Percentiles rank a stretch among this genome's conserved stretches.
These are phyloP conservation scores for Tetrahymena thermophila DNA, from an alignment of 73 alveolate genomes.

Conservation along the genomic window DNA sequence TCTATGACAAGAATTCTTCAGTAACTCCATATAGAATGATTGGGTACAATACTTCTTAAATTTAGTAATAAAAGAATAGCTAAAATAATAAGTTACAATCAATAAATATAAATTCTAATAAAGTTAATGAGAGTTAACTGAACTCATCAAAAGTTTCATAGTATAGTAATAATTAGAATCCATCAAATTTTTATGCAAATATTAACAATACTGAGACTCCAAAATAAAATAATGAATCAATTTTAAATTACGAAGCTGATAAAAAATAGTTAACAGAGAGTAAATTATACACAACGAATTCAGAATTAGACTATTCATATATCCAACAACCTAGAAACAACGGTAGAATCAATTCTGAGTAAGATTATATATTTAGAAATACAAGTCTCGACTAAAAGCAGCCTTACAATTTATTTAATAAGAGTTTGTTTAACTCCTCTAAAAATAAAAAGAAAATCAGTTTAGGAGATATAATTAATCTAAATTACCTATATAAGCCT, in stretches of 20 bases:
- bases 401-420: neutral
- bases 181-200: neutral
- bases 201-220: neutral
- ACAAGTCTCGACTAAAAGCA: neutral
- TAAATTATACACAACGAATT: neutral
- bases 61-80: neutral
- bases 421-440: neutral
- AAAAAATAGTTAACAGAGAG: neutral
- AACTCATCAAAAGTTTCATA: neutral
- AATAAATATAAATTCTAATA: neutral
- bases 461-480: neutral
- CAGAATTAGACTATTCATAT: neutral
- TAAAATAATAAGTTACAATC: no score
- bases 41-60: neutral
- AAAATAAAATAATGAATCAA: neutral
- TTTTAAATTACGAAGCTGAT: neutral
- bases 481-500: neutral
- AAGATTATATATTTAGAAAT: neutral
- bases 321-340: neutral
- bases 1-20: neutral
- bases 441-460: neutral
- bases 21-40: neutral
- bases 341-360: neutral
- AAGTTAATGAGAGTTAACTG: neutral
- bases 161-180: neutral